Base-by-base conservation (phyloP, 2,329 filamentous ascomycete species). In the Alternaria burnsii region DNA sequence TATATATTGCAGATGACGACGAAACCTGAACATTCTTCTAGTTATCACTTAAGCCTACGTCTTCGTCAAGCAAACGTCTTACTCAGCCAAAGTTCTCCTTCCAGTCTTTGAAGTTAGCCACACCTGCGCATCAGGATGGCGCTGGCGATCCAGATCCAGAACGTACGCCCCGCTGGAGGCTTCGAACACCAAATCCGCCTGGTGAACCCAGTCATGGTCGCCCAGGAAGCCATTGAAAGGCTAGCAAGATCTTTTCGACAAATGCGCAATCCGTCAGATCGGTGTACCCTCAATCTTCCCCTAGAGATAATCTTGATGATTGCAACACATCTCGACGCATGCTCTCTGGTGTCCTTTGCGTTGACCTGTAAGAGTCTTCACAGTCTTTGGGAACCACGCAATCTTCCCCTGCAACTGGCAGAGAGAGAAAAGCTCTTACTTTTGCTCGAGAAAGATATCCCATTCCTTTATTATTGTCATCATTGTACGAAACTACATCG, bases 401-500 rank as follows among this genome's bases (percentile, higher is more conserved):
- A 3, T 16, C 47, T 36, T 38, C 16, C 12, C 26, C 34, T 64
- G 16, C 26, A 61, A 50, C 7, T 12, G 18, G 26, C 48, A 46
- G 61, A 66, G 32, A 67, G 55, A 47, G 32, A 66, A 62, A 40
- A 59, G 50, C 54, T 71, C 22, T 56, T 70, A 18, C 60, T 65
- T 11, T 56, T 59, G 46, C 62, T 70, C 1, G 66, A 71, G 43
- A 63, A 56, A 34, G 61, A 69, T 38, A 46, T 58, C 1, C 22
- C 58, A 11, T 36, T n/a, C 20, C 38, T 63, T 2, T 68, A 70
- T 52, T 69, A 59, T 58, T 71, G 70, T 44, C 56, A 63, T 55
- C 41, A 53, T 36, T 72, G 68, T 50, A 44, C 52, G 12, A 69
- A 63, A 52, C 63, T 72, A 8, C 67, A 71, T 57, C 56, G 55